Percentiles rank a stretch among this genome's conserved stretches.
Conservation (phyloP, 1,284 basidiomycete genomes). For the Schizophyllum commune region DNA sequence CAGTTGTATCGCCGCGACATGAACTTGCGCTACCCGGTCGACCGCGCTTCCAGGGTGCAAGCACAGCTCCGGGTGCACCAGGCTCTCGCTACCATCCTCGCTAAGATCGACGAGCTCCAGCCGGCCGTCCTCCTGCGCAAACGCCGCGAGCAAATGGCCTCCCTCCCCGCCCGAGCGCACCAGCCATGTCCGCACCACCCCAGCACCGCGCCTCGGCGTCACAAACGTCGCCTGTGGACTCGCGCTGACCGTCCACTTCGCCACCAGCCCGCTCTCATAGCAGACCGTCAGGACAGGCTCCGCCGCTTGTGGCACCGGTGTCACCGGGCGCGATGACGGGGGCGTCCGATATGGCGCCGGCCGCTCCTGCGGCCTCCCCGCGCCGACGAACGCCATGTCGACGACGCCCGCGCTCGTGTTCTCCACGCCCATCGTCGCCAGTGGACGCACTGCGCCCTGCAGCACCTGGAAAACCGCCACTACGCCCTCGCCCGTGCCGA, state of each 20-base stretch:
- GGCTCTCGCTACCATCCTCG: constrained; percentile 27
- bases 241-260: constrained; percentile 43
- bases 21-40: constrained; percentile 44
- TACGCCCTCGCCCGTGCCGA: constrained; percentile 55
- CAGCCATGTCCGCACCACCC: constrained; percentile 41
- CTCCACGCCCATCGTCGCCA: constrained; percentile 40
- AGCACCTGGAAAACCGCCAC: constrained; percentile 30
- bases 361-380: constrained; percentile 14
- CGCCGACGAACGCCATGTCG: constrained; percentile 39
- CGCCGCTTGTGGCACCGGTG: constrained; percentile 14
- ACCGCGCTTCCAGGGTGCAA: constrained; percentile 49
- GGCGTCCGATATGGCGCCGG: constrained; percentile 12
- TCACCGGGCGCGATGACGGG: neutral
- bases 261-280: constrained; percentile 50
- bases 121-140: constrained; percentile 54
- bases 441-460: constrained; percentile 28
- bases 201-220: constrained; percentile 34
- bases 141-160: constrained; percentile 43
- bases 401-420: constrained; percentile 39
- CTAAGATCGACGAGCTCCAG: constrained; percentile 48
- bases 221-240: constrained; percentile 32
- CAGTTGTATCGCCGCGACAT: constrained; percentile 44
- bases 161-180: constrained; percentile 34
- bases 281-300: constrained; percentile 37
- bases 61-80: constrained; percentile 33